Evolutionary conservation across 805 yeast genomes (phyloP).

Genomic region (Sugiyamaella boreocaroliniensis): DNA sequence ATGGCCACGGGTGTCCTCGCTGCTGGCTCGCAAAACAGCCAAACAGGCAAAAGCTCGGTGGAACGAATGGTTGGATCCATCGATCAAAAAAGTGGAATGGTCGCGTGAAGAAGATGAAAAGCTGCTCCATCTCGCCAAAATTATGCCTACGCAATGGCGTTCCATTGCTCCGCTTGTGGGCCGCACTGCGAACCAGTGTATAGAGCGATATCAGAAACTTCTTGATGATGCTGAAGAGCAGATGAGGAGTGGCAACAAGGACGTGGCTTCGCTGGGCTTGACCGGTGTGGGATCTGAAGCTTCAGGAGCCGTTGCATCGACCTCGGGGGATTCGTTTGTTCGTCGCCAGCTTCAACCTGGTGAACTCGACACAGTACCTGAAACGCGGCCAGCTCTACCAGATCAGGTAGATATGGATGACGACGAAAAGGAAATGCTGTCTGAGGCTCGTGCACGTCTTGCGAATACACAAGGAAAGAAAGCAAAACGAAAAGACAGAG

Average conservation of each 20-base stretch:
- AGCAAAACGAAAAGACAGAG: conserved; percentile 84
- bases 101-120: conserved; percentile 67
- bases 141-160: conserved; percentile 91
- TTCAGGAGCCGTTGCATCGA: conserved; percentile 36
- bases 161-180: conserved; percentile 77
- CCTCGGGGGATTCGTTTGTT: conserved; percentile 23
- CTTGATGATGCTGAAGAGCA: conserved; percentile 45
- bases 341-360: conserved; percentile 36
- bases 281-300: conserved; percentile 51
- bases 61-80: conserved; percentile 81
- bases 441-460: conserved; percentile 89
- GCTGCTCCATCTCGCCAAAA: conserved; percentile 56
- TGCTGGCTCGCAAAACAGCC: conserved; percentile 78
- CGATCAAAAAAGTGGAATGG: conserved; percentile 61
- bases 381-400: conserved; percentile 73
- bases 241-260: conserved; percentile 22
- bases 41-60: conserved; percentile 90
- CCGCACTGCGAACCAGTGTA: conserved; percentile 79
- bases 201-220: conserved; percentile 73
- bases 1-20: conserved; percentile 89
- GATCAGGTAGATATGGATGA: conserved; percentile 76
- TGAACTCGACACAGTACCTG: conserved; percentile 64
- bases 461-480: conserved; percentile 93
- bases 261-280: conserved; percentile 32
- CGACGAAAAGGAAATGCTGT: conserved; percentile 83